Base-by-base conservation (phyloP, 768 basidiomycete species). In the Rhodosporidiobolus odoratus region DNA sequence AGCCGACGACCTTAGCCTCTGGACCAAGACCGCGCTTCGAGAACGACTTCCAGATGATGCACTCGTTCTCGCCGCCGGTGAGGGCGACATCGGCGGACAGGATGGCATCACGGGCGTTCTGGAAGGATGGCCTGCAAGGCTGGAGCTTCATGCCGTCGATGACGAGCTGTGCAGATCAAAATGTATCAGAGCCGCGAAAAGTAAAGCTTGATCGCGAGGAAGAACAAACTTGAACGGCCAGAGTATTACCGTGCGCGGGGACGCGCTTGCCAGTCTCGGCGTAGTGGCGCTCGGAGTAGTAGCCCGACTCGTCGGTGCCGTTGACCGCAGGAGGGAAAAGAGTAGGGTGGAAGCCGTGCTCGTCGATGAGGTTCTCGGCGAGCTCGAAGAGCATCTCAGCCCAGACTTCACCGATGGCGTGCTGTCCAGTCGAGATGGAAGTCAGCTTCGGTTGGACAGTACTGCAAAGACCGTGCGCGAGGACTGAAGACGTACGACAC, bases 111-210 rank as follows among this genome's bases (percentile, higher is more conserved):
- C 68, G 69, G 21, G 73, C 66, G 61, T 64, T 58, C 30, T 65
- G 62, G 73, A 75, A 71, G 27, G 65, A 52, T 12, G 95, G 95
- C 35, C 88, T 84, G 82, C 95, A 99, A 6, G 88, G 86, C 78
- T 97, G 94, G 53, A 96, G 82, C 84, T 97, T 97, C 93, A 99
- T 95, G 16, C 84, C 93, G 78, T 89, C 88, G 37, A 98, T 64
- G 52, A 96, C 88, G 54, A 97, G 87, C 79, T 86, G 86, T 17
- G 30, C 27, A 32, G 10, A 32, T 12, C 13, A 9, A 45, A 23
- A 13, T 13, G 13, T 23, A 23, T 45, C 43, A 45, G 43, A 23
- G 43, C 23, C 43, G 23, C 43, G 43, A 45, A 23, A 45, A 45
- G 43, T 45, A 45, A 12, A 53, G 52, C 8, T 30, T 6, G 27